phyloP scores from a whole-genome alignment of 495 filamentous ascomycete genomes.

The Penicillium antarcticum region DNA sequence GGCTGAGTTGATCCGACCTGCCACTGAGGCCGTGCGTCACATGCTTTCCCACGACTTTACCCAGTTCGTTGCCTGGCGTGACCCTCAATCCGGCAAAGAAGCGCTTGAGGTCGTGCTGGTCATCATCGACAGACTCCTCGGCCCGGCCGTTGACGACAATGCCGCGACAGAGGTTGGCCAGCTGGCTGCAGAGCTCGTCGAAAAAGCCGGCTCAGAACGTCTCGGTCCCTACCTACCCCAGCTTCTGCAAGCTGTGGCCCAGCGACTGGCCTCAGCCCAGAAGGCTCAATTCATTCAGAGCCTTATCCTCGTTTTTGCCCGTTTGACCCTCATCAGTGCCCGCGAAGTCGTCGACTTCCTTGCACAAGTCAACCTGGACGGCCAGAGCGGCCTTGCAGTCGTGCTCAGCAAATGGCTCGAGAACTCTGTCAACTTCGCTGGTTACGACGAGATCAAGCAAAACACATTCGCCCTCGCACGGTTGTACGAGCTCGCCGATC shows the following conservation, averaged over 20 bases:
- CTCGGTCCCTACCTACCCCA: slow-evolving; percentile 87
- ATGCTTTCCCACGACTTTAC: slow-evolving; percentile 83
- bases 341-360: slow-evolving; percentile 91
- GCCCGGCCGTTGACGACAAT: slow-evolving; percentile 77
- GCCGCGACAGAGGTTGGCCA: slow-evolving; percentile 95
- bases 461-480: slow-evolving; percentile 93
- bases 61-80: slow-evolving; percentile 80
- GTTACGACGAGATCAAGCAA: slow-evolving; percentile 93
- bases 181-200: slow-evolving; percentile 89
- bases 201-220: slow-evolving; percentile 84
- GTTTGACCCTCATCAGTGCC: slow-evolving; percentile 77
- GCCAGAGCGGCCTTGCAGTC: slow-evolving; percentile 72
- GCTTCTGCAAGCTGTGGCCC: slow-evolving; percentile 88
- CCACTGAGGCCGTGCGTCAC: slow-evolving; percentile 80
- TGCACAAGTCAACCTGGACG: slow-evolving; percentile 71
- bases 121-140: slow-evolving; percentile 91
- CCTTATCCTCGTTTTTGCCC: slow-evolving; percentile 90
- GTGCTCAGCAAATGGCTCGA: slow-evolving; percentile 95
- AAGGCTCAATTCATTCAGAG: slow-evolving; percentile 86
- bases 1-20: slow-evolving; percentile 79
- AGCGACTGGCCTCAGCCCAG: slow-evolving; percentile 73
- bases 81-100: slow-evolving; percentile 66
- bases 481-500: slow-evolving; percentile 81
- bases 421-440: slow-evolving; percentile 92
- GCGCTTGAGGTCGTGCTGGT: slow-evolving; percentile 85